Evolutionary conservation across 768 basidiomycete genomes (phyloP), one percentile per base, ranked within the genome.

Genomic region (Stropharia rugosoannulata): DNA sequence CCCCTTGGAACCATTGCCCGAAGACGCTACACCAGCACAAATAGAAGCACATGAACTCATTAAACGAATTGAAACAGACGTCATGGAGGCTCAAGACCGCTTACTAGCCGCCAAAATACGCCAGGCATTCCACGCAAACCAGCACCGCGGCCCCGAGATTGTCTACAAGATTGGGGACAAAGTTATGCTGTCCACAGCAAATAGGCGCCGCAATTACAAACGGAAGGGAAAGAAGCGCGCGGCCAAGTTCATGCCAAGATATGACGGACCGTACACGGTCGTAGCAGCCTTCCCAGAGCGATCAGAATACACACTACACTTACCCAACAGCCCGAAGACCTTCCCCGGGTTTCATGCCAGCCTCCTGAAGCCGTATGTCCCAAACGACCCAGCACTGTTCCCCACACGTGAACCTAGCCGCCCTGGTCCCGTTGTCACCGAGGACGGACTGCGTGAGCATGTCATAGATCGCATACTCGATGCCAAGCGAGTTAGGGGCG

Each of bases 231-330:
- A 49, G 27, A 37, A 35, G 6, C 22, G 67, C 0, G 73, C 72
- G 0, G 74, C 73, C 0, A 80, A 81, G 47, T 78, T 79, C 49
- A 73, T 80, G 65, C 72, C 74, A 0, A 53, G 68, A 0, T 75
- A 55, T 15, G 71, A 78, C 49, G 66, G 74, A 38, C 66, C 61
- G 1, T 70, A 64, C 49, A 47, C 16, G 0, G 49, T 71, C 9
- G 50, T 49, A 2, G 39, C 45, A 0, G 47, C 59, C 5, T 7
- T 60, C 18, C 55, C 58, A 0, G 60, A 60, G 5, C 58, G 49
- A 0, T 73, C 69, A 0, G 62, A 59, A 4, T 71, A 72, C 55
- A 70, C 57, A 0, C 54, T 78, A 0, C 59, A 72, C 5, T 42
- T 77, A 0, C 71, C 75, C 0, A 64, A 65, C 36, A 55, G 51